These are phyloP conservation scores for Alternaria novae-zelandiae DNA, from an alignment of 2,329 filamentous ascomycete species.

Conservation along the genomic window DNA sequence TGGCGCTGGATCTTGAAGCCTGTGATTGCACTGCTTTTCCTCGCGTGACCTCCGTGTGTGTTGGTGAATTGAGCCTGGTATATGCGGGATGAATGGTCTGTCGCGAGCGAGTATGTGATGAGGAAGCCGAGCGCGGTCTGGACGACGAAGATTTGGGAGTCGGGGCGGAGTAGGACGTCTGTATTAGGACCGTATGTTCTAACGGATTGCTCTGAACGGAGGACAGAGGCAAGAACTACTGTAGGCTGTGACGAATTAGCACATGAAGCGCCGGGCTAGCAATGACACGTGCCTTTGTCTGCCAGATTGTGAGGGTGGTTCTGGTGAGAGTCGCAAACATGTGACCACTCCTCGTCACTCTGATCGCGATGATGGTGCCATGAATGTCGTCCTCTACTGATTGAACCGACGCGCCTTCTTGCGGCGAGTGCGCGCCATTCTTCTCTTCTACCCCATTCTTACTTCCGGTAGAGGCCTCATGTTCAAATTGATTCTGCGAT, in stretches of 20 bases:
- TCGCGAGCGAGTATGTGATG: conserved; percentile 91
- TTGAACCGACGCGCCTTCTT: conserved; percentile 10
- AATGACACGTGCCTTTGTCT: conserved; percentile 76
- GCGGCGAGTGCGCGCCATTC: conserved; percentile 5
- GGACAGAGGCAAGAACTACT: conserved; percentile 82
- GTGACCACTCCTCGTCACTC: conserved; percentile 79
- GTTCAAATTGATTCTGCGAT: conserved; percentile 14
- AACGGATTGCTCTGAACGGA: conserved; percentile 81
- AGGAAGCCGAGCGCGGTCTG: conserved; percentile 86
- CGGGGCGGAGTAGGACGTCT: conserved; percentile 83
- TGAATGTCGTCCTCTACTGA: conserved; percentile 48
- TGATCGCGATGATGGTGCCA: conserved; percentile 76
- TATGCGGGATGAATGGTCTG: conserved; percentile 79
- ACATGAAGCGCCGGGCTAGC: conserved; percentile 8
- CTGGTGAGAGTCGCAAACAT: conserved; percentile 86
- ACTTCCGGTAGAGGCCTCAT: conserved; percentile 12
- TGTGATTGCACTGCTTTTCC: conserved; percentile 57
- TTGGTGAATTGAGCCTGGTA: conserved; percentile 83
- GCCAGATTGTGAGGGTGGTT: conserved; percentile 91
- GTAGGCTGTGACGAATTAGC: conserved; percentile 69
- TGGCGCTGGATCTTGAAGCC: conserved; percentile 48
- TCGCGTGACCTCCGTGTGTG: conserved; percentile 48
- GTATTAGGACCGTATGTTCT: conserved; percentile 84
- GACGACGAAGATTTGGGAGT: conserved; percentile 89
- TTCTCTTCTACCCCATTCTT: conserved; percentile 18